Evolutionary conservation across 441 rosid genomes (phyloP).

Genomic region (Populus hybrid): DNA sequence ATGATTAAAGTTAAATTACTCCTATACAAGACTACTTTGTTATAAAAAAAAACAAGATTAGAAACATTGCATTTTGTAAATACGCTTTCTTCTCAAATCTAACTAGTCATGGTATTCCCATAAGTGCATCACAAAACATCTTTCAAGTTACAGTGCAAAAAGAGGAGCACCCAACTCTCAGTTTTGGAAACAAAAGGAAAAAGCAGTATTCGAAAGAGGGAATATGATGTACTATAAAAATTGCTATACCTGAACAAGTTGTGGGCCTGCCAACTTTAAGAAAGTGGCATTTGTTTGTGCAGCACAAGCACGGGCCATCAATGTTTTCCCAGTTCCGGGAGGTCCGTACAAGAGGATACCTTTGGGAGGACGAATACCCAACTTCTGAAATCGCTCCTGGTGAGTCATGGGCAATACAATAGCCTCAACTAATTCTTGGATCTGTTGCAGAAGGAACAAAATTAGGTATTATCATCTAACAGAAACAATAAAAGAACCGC

Average conservation of each 20-base stretch:
- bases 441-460: constrained; percentile 38
- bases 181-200: neutral
- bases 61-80: neutral
- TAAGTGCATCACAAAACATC: neutral
- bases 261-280: constrained; percentile 95
- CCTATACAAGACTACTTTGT: neutral
- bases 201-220: neutral
- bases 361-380: constrained; percentile 96
- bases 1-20: constrained; percentile 9
- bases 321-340: constrained; percentile 96
- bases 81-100: neutral
- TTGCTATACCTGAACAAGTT: constrained; percentile 76
- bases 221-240: neutral
- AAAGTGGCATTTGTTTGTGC: constrained; percentile 98
- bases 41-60: neutral
- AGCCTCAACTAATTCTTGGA: constrained; percentile 99
- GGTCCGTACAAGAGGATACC: constrained; percentile 97
- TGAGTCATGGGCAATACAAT: constrained; percentile 98
- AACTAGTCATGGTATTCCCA: neutral
- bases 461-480: neutral
- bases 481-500: neutral
- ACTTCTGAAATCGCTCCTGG: constrained; percentile 81
- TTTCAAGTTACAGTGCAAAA: neutral
- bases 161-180: neutral
- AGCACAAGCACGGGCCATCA: constrained; percentile 99